Evolutionary conservation across 768 basidiomycete species (phyloP).

Genomic region (Boletus rubroflammeus): DNA sequence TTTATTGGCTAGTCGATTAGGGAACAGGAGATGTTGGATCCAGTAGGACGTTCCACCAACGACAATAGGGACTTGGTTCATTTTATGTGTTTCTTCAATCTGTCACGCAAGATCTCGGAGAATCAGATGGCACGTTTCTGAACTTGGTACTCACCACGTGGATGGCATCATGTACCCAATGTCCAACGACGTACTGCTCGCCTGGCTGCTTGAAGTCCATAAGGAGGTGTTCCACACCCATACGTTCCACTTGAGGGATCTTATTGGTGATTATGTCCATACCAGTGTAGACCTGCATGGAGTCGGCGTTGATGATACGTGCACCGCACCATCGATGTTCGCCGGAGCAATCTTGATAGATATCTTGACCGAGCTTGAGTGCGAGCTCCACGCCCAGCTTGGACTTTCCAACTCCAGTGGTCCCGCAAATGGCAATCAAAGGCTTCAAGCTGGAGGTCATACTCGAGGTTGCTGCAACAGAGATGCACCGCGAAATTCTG

Average conservation of each 20-base stretch:
- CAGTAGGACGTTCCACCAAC: constrained; percentile 98
- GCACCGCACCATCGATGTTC: constrained; percentile 52
- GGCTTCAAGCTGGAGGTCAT: constrained; percentile 49
- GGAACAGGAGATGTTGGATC: constrained; percentile 94
- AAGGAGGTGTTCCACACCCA: constrained; percentile 82
- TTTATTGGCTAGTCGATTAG: constrained; percentile 55
- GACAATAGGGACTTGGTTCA: constrained; percentile 73
- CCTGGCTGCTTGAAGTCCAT: constrained; percentile 87
- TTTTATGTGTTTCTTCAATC: constrained; percentile 71
- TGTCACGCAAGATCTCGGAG: constrained; percentile 26
- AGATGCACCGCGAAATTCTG: background rate
- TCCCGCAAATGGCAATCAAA: constrained; percentile 84
- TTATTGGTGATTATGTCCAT: constrained; percentile 96
- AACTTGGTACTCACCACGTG: constrained; percentile 52
- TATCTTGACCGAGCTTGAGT: constrained; percentile 43
- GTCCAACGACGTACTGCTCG: constrained; percentile 80
- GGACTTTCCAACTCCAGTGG: constrained; percentile 95
- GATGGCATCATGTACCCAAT: constrained; percentile 86
- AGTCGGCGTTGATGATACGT: constrained; percentile 90
- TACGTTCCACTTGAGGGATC: constrained; percentile 67
- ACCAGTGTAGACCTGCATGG: constrained; percentile 95
- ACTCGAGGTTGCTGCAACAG: background rate
- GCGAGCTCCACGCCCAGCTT: constrained; percentile 89
- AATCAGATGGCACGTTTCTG: background rate
- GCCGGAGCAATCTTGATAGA: constrained; percentile 6